Conservation (phyloP, 345 rosid genomes). For the Syzygium aromaticum region DNA sequence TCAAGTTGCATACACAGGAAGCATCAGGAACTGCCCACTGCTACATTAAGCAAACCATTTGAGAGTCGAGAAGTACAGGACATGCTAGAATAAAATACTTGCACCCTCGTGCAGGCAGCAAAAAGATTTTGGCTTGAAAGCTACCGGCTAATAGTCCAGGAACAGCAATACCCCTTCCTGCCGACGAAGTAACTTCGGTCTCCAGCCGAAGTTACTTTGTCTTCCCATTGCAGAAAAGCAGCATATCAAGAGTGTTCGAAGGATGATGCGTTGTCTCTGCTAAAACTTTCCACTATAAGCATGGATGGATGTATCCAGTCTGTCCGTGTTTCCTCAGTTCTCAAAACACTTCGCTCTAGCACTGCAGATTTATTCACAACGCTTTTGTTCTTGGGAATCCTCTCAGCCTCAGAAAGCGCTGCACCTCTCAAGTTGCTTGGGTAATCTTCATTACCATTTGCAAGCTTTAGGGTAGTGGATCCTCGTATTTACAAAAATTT, state of each 20-base stretch:
- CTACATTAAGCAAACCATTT: not conserved
- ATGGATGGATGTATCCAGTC: not conserved
- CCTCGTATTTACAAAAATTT: constrained; percentile 31
- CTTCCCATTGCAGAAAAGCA: not conserved
- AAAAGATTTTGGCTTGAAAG: not conserved
- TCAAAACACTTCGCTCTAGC: not conserved
- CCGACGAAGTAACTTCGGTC: not conserved
- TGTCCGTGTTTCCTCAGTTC: not conserved
- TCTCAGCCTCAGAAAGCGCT: not conserved
- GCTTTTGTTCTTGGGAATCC: not conserved
- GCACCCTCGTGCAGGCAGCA: not conserved
- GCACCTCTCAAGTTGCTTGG: not conserved
- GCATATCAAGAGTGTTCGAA: not conserved
- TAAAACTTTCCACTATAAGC: not conserved
- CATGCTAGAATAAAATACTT: not conserved
- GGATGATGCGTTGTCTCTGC: not conserved
- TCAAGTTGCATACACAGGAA: not conserved
- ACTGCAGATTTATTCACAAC: not conserved
- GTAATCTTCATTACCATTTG: not conserved
- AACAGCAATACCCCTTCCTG: not conserved
- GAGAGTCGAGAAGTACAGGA: not conserved
- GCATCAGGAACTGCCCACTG: not conserved
- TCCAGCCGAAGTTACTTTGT: not conserved
- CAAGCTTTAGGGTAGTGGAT: not conserved
- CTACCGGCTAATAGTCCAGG: not conserved